Percentiles rank a stretch among this genome's conserved stretches.
phyloP scores from a whole-genome alignment of 495 filamentous ascomycete genomes.

The Penicillium silybi region DNA sequence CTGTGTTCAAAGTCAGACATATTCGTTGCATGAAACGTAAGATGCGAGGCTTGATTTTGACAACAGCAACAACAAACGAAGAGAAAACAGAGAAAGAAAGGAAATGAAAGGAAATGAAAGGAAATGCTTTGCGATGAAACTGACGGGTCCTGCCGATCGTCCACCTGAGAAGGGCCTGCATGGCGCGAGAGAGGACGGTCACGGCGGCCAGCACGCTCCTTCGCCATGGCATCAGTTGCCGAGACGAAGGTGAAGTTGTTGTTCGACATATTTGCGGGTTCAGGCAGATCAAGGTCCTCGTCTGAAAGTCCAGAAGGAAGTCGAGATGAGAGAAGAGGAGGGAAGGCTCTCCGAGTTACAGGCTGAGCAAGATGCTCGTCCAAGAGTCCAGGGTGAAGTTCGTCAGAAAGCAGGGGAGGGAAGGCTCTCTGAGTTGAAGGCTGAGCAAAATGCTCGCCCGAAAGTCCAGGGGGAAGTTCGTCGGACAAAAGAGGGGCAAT shows the following conservation, averaged over 20 bases:
- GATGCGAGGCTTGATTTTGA: background rate
- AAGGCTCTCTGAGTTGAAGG: background rate
- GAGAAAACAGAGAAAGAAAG: background rate
- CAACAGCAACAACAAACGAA: too few species aligned
- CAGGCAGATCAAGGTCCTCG: background rate
- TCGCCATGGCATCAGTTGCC: slow-evolving; percentile 12
- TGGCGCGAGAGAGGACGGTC: slow-evolving; percentile 3
- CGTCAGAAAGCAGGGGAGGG: too few species aligned
- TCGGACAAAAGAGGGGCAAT: background rate
- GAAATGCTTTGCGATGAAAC: slow-evolving; percentile 4
- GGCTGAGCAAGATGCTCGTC: background rate
- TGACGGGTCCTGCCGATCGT: slow-evolving; percentile 20
- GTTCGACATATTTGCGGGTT: background rate
- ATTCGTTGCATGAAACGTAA: background rate
- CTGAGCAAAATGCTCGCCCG: too few species aligned
- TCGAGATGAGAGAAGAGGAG: background rate
- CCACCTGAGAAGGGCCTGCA: background rate
- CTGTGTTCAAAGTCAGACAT: slow-evolving; percentile 41
- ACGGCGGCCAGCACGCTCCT: slow-evolving; percentile 12
- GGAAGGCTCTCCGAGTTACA: too few species aligned
- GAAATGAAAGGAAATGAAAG: too few species aligned
- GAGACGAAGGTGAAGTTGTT: slow-evolving; percentile 4
- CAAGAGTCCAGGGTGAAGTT: background rate
- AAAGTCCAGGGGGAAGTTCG: too few species aligned
- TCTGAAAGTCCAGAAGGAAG: background rate